Conservation (phyloP, 2,329 filamentous ascomycete genomes). For the Diaporthe sp. region DNA sequence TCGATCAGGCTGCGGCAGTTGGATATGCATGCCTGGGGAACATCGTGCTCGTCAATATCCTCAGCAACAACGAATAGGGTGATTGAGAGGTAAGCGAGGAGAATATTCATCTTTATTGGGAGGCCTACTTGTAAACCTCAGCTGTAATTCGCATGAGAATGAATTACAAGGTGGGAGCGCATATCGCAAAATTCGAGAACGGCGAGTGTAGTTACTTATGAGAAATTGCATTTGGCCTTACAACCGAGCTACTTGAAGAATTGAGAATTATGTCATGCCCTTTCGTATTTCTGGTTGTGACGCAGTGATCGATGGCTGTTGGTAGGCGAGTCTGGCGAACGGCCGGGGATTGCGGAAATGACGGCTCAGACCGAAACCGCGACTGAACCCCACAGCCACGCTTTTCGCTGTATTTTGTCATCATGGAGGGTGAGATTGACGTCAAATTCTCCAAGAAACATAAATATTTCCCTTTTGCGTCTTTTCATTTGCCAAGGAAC, state of each 20-base stretch:
- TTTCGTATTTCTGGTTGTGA: not conserved
- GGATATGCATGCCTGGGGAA: not conserved
- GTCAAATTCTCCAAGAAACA: not conserved
- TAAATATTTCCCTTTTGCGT: not conserved
- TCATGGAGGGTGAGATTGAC: not conserved
- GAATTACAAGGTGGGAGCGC: not conserved
- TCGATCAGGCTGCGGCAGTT: conserved; percentile 3
- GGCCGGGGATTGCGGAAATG: conserved; percentile 16
- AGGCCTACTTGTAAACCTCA: no score
- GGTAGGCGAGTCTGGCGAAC: not conserved
- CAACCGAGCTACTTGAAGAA: not conserved
- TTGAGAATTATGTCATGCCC: not conserved
- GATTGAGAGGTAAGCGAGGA: not conserved
- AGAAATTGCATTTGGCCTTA: not conserved
- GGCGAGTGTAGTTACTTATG: no score
- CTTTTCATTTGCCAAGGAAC: not conserved
- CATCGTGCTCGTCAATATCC: conserved; percentile 7
- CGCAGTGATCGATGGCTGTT: conserved; percentile 1
- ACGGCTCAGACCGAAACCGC: conserved; percentile 2
- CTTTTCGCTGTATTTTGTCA: not conserved
- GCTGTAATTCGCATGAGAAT: not conserved
- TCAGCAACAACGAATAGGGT: not conserved
- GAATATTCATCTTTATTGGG: not conserved
- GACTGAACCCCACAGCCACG: not conserved
- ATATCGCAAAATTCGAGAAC: not conserved